Evolutionary conservation across 345 rosid genomes (phyloP).

Genomic region (Syzygium jambos): DNA sequence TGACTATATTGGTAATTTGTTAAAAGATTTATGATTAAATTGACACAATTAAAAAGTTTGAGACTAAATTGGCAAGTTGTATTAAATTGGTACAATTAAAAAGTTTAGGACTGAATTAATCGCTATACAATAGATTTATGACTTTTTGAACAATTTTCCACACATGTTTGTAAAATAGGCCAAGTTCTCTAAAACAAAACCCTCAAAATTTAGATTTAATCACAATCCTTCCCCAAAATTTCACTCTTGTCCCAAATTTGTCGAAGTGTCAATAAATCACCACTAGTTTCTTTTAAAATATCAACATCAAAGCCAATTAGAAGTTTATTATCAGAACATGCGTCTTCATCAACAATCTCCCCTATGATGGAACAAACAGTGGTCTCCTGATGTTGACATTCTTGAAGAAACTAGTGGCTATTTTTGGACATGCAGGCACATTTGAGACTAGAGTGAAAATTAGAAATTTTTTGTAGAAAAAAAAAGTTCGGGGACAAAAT

Average conservation of each 20-base stretch:
- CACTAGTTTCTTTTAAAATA: not conserved
- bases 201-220: not conserved
- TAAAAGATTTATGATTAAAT: too few species aligned
- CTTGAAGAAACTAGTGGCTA: not conserved
- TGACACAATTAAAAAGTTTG: too few species aligned
- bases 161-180: not conserved
- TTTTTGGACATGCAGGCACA: not conserved
- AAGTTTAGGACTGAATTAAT: too few species aligned
- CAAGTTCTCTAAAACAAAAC: not conserved
- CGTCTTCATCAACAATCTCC: not conserved
- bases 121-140: too few species aligned
- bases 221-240: not conserved
- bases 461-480: not conserved
- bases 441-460: not conserved
- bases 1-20: too few species aligned
- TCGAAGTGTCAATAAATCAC: not conserved
- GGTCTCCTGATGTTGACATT: not conserved
- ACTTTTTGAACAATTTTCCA: too few species aligned
- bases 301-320: not conserved
- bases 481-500: not conserved
- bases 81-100: too few species aligned
- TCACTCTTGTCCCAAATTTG: not conserved
- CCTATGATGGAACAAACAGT: accelerated
- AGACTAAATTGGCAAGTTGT: too few species aligned
- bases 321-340: not conserved